Conservation (phyloP, 208 protist species). For the Acanthamoeba triangularis region DNA sequence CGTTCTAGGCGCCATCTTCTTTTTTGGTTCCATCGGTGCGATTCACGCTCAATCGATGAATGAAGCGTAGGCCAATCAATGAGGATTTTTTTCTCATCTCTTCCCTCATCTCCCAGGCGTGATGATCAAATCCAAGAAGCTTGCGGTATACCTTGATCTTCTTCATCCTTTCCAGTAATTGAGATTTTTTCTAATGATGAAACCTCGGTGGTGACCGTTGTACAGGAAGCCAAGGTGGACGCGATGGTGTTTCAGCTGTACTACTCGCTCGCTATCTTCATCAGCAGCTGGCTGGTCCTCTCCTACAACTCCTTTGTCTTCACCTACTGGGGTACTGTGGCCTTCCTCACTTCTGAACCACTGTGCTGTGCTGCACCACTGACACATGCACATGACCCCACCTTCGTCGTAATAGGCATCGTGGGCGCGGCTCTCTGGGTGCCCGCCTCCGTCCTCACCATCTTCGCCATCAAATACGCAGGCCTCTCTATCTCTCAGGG, state of each 20-base stretch:
- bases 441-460: constrained; percentile 67
- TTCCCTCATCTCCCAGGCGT: neutral
- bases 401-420: neutral
- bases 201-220: neutral
- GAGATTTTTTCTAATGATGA: neutral
- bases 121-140: constrained; percentile 60
- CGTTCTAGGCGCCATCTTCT: constrained; percentile 65
- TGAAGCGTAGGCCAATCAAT: neutral
- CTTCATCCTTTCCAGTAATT: neutral
- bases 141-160: neutral
- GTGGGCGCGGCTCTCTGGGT: constrained; percentile 67
- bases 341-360: neutral
- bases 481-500: constrained; percentile 26
- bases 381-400: too few relatives aligned
- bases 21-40: constrained; percentile 65
- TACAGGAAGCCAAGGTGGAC: constrained; percentile 63
- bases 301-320: constrained; percentile 67
- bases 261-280: constrained; percentile 74
- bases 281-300: constrained; percentile 76
- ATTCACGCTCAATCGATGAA: neutral
- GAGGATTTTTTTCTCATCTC: neutral
- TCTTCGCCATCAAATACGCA: constrained; percentile 75
- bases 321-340: constrained; percentile 73
- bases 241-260: constrained; percentile 75
- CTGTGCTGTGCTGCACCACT: neutral